Evolutionary conservation across 345 rosid genomes (phyloP).

Genomic region (Geranium rotundifolium): DNA sequence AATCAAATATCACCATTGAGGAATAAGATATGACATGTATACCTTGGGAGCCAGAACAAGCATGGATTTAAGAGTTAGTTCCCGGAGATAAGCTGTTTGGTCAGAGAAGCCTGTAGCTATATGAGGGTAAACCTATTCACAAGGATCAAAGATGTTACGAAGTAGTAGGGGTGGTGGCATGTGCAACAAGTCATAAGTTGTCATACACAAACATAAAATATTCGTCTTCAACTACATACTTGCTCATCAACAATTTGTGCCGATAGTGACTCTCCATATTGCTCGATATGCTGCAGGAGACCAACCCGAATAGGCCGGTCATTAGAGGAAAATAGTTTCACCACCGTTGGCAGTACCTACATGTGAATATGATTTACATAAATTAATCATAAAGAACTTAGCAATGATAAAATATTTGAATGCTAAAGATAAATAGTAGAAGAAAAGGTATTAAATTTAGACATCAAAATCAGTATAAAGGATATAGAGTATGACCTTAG

Average conservation of each 20-base stretch:
- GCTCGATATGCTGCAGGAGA: conserved; percentile 95
- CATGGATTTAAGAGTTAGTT: conserved; percentile 96
- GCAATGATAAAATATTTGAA: not conserved
- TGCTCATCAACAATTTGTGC: conserved; percentile 90
- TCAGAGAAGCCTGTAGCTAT: conserved; percentile 91
- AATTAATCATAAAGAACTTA: no score
- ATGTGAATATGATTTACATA: no score
- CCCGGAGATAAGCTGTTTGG: conserved; percentile 86
- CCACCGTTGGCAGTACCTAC: conserved; percentile 76
- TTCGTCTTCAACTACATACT: conserved; percentile 30
- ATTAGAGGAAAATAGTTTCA: conserved; percentile 82
- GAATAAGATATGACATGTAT: conserved; percentile 5
- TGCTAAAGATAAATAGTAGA: not conserved
- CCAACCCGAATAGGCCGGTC: conserved; percentile 91
- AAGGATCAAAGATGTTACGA: conserved; percentile 7
- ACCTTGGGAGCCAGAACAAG: conserved; percentile 96
- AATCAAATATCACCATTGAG: not conserved
- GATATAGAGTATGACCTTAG: conserved; percentile 42
- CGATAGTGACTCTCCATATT: conserved; percentile 81
- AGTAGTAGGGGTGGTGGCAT: not conserved
- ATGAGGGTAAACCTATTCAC: conserved; percentile 71
- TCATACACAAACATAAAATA: conserved; percentile 4
- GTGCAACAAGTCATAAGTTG: conserved; percentile 6
- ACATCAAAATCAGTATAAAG: not conserved
- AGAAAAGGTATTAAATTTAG: not conserved